Evolutionary conservation across 2,329 filamentous ascomycete genomes (phyloP).

Genomic region (Monosporascus cannonballus): DNA sequence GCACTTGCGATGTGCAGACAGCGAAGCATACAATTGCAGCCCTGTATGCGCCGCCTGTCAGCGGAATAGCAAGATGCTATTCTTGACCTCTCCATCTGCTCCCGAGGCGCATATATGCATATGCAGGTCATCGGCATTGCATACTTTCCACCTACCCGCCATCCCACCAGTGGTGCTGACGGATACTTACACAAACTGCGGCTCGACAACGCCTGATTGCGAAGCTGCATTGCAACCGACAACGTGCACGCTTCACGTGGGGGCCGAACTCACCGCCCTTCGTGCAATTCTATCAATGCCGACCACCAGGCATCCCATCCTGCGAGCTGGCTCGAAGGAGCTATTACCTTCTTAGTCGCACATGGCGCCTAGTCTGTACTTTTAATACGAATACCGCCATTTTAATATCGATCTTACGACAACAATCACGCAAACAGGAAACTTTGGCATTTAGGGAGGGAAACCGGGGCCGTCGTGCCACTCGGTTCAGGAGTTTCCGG

Average conservation of each 20-base stretch:
- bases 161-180: constrained; percentile 6
- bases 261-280: not conserved
- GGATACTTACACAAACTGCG: constrained; percentile 11
- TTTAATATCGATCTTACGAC: constrained; percentile 17
- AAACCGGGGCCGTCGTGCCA: not conserved
- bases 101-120: constrained; percentile 12
- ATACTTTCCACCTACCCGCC: constrained; percentile 10
- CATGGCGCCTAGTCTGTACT: constrained; percentile 16
- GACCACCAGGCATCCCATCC: not conserved
- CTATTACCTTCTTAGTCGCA: constrained; percentile 14
- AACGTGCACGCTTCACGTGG: not conserved
- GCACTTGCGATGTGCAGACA: not conserved
- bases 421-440: constrained; percentile 12
- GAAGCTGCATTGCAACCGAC: constrained; percentile 4
- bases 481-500: too few relatives aligned
- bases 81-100: constrained; percentile 13
- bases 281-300: not conserved
- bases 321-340: constrained; percentile 23
- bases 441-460: constrained; percentile 14
- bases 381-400: constrained; percentile 15
- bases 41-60: not conserved
- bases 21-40: not conserved
- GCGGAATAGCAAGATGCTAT: constrained; percentile 7
- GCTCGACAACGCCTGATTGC: constrained; percentile 10
- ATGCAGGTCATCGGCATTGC: constrained; percentile 16